These are phyloP conservation scores for Dimocarpus longan DNA, from an alignment of 345 rosid genomes.

Conservation along the genomic window DNA sequence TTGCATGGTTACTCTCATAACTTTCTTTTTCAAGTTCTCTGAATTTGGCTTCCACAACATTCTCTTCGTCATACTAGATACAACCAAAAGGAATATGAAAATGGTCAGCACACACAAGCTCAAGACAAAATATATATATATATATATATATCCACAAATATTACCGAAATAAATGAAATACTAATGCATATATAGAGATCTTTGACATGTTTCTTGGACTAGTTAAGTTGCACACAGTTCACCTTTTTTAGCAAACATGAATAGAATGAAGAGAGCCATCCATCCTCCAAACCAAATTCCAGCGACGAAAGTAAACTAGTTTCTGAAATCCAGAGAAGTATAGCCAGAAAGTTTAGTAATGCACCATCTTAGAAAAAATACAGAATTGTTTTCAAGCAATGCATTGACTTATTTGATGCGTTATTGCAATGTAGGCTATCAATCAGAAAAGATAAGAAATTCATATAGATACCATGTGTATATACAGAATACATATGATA, in stretches of 20 bases:
- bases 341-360: background rate
- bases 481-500: background rate
- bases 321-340: slow-evolving; percentile 47
- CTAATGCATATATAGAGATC: background rate
- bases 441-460: background rate
- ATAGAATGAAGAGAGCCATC: slow-evolving; percentile 91
- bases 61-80: slow-evolving; percentile 77
- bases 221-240: slow-evolving; percentile 9
- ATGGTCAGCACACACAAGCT: slow-evolving; percentile 25
- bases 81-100: slow-evolving; percentile 17
- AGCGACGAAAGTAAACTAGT: slow-evolving; percentile 70
- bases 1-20: slow-evolving; percentile 44
- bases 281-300: slow-evolving; percentile 86
- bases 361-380: background rate
- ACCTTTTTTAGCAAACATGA: slow-evolving; percentile 95
- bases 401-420: background rate
- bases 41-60: slow-evolving; percentile 79
- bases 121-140: background rate
- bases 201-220: background rate
- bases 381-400: background rate
- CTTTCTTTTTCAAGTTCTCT: slow-evolving; percentile 80
- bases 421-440: background rate
- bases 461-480: background rate
- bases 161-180: slow-evolving; percentile 13
- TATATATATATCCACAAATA: background rate